Base-by-base conservation (phyloP, 2,329 filamentous ascomycete genomes). In the Aspergillus spinulosporus region DNA sequence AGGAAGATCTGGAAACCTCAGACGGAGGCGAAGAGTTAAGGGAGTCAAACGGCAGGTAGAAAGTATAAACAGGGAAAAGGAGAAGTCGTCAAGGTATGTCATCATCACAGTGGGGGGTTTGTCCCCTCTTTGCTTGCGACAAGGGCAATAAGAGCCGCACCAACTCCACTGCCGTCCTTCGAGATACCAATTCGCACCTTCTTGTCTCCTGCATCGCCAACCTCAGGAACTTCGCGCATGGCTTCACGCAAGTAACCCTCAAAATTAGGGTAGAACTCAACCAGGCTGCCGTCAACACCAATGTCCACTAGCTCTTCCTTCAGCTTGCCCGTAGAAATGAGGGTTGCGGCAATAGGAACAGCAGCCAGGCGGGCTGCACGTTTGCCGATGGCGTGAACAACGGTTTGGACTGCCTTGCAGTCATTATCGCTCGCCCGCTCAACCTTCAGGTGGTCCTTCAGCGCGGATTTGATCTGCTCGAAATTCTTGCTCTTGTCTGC, bases 251-350 rank as follows among this genome's bases (percentile, higher is more conserved):
- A 88, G 79, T 94, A 89, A 55, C 89, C 87, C 62, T 94, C 87
- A 76, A 97, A 99, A 68, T 87, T 87, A 5, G 94, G 94, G 74
- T 97, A 97, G 77, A 96, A 94, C 75, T 97, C 94, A 2, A 97
- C 92, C 52, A 99, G 79, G 69, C 88, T 92, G 62, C 94, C 94
- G 70, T 99, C 94, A 1, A 97, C 93, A 66, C 94, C 94, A 66
- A 99, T 85, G 70, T 99, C 94, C 54, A 94, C 83, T 50, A 92
- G 84, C 45, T 90, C 87, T 6, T 84, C 80, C 42, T 76, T 65
- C 32, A 97, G 80, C 70, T 87, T 87, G 59, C 88, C 89, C 3
- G 90, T 92, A 63, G 92, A 84, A 48, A 97, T 80, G 37, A 96
- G 85, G 49, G 96, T 85, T 49, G 89, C 92, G 2, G 84, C 93